Percentiles rank a stretch among this genome's conserved stretches.
These are phyloP conservation scores for Puccinia brachypodii DNA, from an alignment of 1,284 basidiomycete genomes.

Conservation along the genomic window DNA sequence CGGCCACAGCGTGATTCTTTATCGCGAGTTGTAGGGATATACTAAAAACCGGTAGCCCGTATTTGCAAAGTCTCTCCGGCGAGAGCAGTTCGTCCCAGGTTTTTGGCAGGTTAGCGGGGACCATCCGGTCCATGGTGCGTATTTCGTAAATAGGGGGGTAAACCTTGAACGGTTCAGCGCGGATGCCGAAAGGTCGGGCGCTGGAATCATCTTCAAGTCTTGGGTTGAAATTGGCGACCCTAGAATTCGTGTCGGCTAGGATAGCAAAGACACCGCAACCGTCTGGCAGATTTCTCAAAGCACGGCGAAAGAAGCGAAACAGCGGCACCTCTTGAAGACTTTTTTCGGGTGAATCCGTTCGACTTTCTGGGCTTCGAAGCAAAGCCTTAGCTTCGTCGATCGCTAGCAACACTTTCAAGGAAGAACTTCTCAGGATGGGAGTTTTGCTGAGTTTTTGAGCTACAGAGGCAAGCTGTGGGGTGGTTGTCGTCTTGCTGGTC, in stretches of 20 bases:
- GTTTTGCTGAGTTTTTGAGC: background rate
- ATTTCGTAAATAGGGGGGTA: background rate
- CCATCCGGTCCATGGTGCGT: background rate
- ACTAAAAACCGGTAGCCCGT: background rate
- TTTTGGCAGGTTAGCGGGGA: background rate
- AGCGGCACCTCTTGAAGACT: background rate
- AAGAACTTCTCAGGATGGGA: background rate
- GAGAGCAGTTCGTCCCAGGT: background rate
- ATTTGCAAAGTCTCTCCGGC: background rate
- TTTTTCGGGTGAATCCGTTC: no score
- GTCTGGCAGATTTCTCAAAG: background rate
- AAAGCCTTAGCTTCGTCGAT: background rate
- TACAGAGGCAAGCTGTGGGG: background rate
- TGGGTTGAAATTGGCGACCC: background rate
- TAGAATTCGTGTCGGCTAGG: background rate
- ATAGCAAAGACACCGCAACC: background rate
- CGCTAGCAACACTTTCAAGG: background rate
- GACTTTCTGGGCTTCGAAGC: background rate
- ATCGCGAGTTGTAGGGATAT: background rate
- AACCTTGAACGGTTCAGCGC: background rate
- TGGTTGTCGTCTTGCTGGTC: no score
- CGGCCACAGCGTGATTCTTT: background rate
- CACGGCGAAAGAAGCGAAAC: background rate
- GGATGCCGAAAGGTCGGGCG: background rate
- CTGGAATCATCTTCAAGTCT: background rate